phyloP scores from a whole-genome alignment of 306 rosid species.

The Psophocarpus tetragonolobus region DNA sequence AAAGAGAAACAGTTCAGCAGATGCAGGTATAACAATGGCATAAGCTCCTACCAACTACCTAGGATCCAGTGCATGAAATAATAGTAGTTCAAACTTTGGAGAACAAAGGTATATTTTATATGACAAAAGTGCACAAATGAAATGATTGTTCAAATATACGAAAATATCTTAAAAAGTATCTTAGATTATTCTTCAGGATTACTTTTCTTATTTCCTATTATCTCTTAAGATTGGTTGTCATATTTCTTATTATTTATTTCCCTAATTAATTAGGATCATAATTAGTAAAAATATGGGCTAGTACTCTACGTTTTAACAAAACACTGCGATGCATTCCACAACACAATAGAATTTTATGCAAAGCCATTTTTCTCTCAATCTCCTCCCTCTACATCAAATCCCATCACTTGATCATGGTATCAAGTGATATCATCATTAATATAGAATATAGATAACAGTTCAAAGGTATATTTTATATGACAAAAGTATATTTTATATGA shows the following conservation, averaged over 20 bases:
- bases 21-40: constrained; percentile 23
- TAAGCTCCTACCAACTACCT: background rate
- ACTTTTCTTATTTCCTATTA: background rate
- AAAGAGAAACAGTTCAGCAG: background rate
- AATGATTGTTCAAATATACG: background rate
- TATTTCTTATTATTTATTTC: background rate
- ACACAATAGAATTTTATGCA: background rate
- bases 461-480: no score
- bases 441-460: no score
- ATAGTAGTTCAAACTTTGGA: background rate
- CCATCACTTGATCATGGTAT: background rate
- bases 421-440: background rate
- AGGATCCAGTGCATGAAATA: constrained; percentile 15
- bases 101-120: background rate
- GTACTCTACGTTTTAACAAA: background rate
- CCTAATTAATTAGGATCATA: background rate
- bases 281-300: background rate
- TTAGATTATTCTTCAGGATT: background rate
- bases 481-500: background rate
- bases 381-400: background rate
- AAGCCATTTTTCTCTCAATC: background rate
- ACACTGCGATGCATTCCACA: background rate
- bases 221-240: background rate
- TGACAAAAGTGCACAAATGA: background rate
- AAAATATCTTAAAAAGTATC: background rate